These are phyloP conservation scores for Coniella vitis DNA, from an alignment of 2,329 filamentous ascomycete species.

Conservation along the genomic window DNA sequence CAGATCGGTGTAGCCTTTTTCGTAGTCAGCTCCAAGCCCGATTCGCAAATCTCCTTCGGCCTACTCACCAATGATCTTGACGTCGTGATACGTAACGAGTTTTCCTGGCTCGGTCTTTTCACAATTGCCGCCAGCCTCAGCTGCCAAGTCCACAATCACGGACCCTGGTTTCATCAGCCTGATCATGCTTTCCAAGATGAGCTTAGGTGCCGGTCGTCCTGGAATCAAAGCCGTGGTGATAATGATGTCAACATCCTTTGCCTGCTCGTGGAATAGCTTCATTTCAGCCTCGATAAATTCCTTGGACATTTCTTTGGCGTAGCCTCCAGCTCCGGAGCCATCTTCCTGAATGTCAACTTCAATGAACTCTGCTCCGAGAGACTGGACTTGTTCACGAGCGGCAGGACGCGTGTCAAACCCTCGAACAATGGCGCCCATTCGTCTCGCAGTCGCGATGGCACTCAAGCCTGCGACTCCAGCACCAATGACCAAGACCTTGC, in stretches of 20 bases:
- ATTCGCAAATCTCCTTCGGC: neutral
- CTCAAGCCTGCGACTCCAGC: constrained; percentile 84
- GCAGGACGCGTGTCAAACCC: constrained; percentile 90
- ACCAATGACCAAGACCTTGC: constrained; percentile 85
- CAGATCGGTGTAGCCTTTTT: constrained; percentile 71
- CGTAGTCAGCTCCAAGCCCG: neutral
- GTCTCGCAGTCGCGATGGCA: constrained; percentile 78
- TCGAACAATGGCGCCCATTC: constrained; percentile 82
- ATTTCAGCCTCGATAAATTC: constrained; percentile 91
- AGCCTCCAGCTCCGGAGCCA: constrained; percentile 76
- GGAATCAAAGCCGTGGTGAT: constrained; percentile 91
- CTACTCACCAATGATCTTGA: constrained; percentile 70
- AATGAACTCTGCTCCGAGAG: constrained; percentile 81
- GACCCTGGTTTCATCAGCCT: constrained; percentile 85
- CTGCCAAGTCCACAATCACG: constrained; percentile 80
- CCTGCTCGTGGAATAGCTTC: constrained; percentile 85
- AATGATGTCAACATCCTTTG: constrained; percentile 82
- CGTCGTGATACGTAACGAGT: constrained; percentile 63
- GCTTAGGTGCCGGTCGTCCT: constrained; percentile 71
- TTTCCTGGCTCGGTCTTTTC: constrained; percentile 72
- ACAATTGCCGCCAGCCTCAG: constrained; percentile 84
- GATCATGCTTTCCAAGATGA: constrained; percentile 76
- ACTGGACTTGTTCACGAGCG: constrained; percentile 83
- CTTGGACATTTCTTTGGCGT: constrained; percentile 91
- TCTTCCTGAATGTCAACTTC: constrained; percentile 82